These are phyloP conservation scores for Oryza australiensis DNA, from an alignment of 176 grass and related monocot species.

Conservation along the genomic window DNA sequence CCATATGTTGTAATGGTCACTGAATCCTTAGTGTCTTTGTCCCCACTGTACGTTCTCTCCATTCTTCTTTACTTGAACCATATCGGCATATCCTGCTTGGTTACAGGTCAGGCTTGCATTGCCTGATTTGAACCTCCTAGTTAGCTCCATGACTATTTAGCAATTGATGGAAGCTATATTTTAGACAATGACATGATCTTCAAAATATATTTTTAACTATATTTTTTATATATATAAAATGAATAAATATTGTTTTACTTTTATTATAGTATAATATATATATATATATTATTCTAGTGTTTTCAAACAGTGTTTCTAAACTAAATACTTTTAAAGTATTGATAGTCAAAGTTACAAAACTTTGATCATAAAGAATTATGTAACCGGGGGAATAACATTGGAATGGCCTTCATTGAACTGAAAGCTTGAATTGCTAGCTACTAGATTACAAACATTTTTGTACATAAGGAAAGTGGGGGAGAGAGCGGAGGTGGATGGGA, in stretches of 20 bases:
- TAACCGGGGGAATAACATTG: no score
- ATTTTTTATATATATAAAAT: no score
- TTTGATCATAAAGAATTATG: no score
- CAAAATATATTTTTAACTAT: no score
- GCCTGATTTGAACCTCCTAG: background rate
- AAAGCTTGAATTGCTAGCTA: background rate
- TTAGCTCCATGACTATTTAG: background rate
- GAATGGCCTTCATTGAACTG: background rate
- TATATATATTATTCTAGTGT: no score
- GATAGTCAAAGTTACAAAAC: no score
- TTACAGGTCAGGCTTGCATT: background rate
- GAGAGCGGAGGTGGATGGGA: conserved; percentile 17
- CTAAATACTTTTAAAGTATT: no score
- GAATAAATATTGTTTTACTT: no score
- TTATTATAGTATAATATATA: no score
- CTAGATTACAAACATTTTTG: conserved; percentile 27
- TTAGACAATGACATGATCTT: no score
- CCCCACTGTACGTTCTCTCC: background rate
- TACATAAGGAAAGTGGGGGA: conserved; percentile 6
- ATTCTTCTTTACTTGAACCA: background rate
- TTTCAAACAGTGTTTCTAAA: no score
- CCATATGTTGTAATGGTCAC: background rate
- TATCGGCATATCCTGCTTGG: background rate
- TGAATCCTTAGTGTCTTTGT: background rate
- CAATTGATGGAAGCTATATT: background rate